A percentile compares a stretch with the other conserved stretches of the same genome.
These are phyloP conservation scores for Bipolaris zeicola DNA, from an alignment of 2,329 filamentous ascomycete species.

Conservation along the genomic window DNA sequence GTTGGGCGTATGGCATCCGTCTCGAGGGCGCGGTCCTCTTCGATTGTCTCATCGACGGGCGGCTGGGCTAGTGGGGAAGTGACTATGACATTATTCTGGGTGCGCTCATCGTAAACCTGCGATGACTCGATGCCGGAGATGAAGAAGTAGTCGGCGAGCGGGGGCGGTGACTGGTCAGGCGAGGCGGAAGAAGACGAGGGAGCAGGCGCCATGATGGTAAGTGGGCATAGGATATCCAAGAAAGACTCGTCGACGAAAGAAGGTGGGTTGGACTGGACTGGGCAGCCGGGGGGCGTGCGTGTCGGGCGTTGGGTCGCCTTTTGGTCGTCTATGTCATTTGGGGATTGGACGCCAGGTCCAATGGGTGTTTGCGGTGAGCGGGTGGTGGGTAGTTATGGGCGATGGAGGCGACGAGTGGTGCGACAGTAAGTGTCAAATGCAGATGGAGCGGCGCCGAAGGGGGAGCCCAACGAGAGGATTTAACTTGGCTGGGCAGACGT, in stretches of 20 bases:
- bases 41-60: constrained; percentile 62
- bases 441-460: constrained; percentile 31
- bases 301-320: constrained; percentile 31
- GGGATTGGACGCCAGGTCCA: constrained; percentile 41
- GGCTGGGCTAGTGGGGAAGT: constrained; percentile 39
- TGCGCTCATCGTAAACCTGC: constrained; percentile 57
- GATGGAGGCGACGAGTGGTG: constrained; percentile 28
- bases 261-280: constrained; percentile 29
- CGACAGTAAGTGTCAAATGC: constrained; percentile 32
- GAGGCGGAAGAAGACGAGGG: constrained; percentile 45
- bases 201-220: constrained; percentile 47
- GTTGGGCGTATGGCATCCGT: constrained; percentile 55
- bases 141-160: constrained; percentile 71
- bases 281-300: constrained; percentile 30
- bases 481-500: constrained; percentile 24
- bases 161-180: constrained; percentile 55
- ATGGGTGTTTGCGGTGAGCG: constrained; percentile 37
- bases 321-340: constrained; percentile 43
- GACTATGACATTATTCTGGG: constrained; percentile 36
- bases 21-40: constrained; percentile 64
- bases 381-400: constrained; percentile 26
- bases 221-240: constrained; percentile 39
- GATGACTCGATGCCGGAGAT: constrained; percentile 62
- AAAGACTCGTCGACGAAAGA: constrained; percentile 29
- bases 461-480: constrained; percentile 15